Base-by-base conservation (phyloP, 2,329 filamentous ascomycete species). In the Neofusicoccum ribis region DNA sequence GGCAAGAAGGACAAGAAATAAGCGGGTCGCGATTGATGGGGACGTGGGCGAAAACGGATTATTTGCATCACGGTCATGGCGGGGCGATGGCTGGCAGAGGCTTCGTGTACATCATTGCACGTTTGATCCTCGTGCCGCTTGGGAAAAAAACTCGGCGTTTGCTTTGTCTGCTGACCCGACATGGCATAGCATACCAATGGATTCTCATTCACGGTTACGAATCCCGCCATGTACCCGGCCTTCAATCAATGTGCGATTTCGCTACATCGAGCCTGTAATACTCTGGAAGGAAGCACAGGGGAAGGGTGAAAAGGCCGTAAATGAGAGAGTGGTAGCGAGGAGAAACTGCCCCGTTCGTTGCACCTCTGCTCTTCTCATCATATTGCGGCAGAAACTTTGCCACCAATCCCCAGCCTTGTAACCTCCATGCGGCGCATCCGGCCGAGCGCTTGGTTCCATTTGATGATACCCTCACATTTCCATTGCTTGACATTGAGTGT, bases 1-100 rank as follows among this genome's bases (percentile, higher is more conserved):
- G 90, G 89, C 81, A 89, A 89, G 86, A 88, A 91, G 84, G 95
- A 96, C 89, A 96, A 97, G 91, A 86, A 78, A 77, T 79, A 79
- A 76, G 70, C 74, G 73, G 69, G 51, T 65, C 58, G 58, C 41
- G 39, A 46, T 46, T 46, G 56, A 63, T 14, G 64, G 56, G 51
- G 47, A 59, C 43, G 50, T 54, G 43, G 64, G 64, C 59, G 56
- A 66, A 61, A 66, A 56, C 43, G 64, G 50, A 63, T 63, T 52
- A 49, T 62, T 60, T 62, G 64, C 59, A 62, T 62, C 50, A 63
- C 34, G 64, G 56, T 66, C 64, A 47, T 47, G 56, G 64, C 50
- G 58, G 64, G 64, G 58, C 23, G 64, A 54, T 37, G 58, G 59
- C 56, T 60, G 41, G 31, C 31, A 56, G 43, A 51, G 58, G 44